A percentile compares a stretch with the other conserved stretches of the same genome.
Evolutionary conservation across 2,329 filamentous ascomycete species (phyloP).

Genomic region (Aspergillus ochraceus): DNA sequence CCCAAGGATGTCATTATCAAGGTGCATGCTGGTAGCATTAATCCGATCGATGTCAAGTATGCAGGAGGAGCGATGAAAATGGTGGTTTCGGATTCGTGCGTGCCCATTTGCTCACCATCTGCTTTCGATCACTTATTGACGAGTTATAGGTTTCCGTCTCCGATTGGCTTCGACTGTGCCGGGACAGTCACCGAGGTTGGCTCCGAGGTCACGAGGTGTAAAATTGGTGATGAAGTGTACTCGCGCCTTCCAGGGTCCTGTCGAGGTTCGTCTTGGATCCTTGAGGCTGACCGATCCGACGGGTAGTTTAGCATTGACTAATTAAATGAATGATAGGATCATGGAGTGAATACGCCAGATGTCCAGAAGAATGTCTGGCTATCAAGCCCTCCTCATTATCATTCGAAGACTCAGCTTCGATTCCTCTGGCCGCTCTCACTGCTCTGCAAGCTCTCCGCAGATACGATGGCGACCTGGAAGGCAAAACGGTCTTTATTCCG

Average conservation of each 20-base stretch:
- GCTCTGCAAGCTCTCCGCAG: conserved; percentile 47
- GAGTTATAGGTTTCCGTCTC: conserved; percentile 40
- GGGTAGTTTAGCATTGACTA: too few relatives aligned
- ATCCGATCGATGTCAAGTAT: conserved; percentile 48
- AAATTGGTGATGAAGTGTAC: conserved; percentile 43
- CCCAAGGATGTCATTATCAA: conserved; percentile 33
- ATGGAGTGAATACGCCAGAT: conserved; percentile 40
- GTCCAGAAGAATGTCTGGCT: conserved; percentile 33
- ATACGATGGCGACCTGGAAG: conserved; percentile 49
- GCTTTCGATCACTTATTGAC: not conserved
- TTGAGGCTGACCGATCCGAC: not conserved
- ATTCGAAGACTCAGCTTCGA: conserved; percentile 45
- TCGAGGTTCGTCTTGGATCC: conserved; percentile 22
- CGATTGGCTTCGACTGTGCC: conserved; percentile 46
- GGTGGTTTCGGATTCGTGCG: conserved; percentile 33
- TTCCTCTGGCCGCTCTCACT: conserved; percentile 45
- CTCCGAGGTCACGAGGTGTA: conserved; percentile 32
- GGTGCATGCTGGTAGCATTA: conserved; percentile 47
- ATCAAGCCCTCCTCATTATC: conserved; percentile 44
- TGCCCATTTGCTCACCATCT: not conserved
- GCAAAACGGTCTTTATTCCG: conserved; percentile 55
- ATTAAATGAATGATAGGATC: conserved; percentile 10
- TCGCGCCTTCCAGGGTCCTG: conserved; percentile 31
- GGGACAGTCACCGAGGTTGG: conserved; percentile 42
- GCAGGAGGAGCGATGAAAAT: conserved; percentile 39